Evolutionary conservation across 345 rosid genomes (phyloP), one percentile per base, ranked within the genome.

Genomic region (Salix exigua): DNA sequence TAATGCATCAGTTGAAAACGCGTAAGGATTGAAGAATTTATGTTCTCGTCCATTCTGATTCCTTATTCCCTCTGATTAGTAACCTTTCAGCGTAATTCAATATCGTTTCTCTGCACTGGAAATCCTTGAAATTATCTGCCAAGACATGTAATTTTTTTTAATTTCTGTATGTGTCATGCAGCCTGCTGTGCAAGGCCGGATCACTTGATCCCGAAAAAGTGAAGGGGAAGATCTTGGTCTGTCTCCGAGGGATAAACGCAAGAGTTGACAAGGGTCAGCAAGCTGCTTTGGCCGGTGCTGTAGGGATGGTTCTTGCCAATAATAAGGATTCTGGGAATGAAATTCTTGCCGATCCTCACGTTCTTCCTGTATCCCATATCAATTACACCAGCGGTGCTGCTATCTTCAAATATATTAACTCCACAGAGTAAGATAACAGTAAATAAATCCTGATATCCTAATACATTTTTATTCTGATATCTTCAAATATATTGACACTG

Each of bases 11-110:
- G 69, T 63, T 4, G 28, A 60, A 23, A 82, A 86, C 53, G 94
- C 94, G 98, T 96, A 86, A 88, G 96, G 50, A 69, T 28, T 79
- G 64, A n/a, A 35, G 1, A 35, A 63, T 31, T 50, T 19, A 72
- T 12, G 62, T 70, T 33, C 12, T 9, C 17, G 28, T 3, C 58
- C 30, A 35, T 19, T 17, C 68, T 65, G 11, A 65, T 31, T 14
- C 30, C 7, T 1, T 26, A 26, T 26, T 13, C 26, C 33, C 33
- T 21, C 66, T 12, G 33, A 26, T 21, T 63, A 12, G 2, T 26
- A 19, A 35, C 35, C 17, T 14, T 14, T 14, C 37, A 64, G 18
- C 2, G 1, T 5, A 71, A 6, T 26, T 25, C 17, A 40, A 23
- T 69, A 42, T 25, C 26, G 5, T 3, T 40, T 48, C 16, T 28